A percentile compares a stretch with the other conserved stretches of the same genome.
phyloP scores from a whole-genome alignment of 768 basidiomycete species.

The Boletus vermiculosoides region DNA sequence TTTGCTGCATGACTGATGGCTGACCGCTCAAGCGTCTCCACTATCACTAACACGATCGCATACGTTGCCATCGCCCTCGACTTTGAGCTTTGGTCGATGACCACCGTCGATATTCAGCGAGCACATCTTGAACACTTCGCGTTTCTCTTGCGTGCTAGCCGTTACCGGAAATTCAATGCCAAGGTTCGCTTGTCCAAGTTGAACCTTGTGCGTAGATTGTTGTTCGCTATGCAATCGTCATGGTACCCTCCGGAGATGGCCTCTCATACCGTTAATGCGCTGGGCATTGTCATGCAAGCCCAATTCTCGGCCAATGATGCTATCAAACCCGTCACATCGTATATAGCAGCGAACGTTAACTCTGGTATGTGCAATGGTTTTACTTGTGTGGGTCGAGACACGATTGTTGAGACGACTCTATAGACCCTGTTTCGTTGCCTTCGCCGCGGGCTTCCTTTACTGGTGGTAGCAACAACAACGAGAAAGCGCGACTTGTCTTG shows the following conservation, averaged over 20 bases:
- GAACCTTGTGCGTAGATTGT: conserved; percentile 65
- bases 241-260: conserved; percentile 61
- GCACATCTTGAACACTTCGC: conserved; percentile 81
- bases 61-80: conserved; percentile 85
- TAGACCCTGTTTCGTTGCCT: conserved; percentile 6
- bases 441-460: conserved; percentile 16
- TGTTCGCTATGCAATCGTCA: conserved; percentile 80
- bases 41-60: conserved; percentile 76
- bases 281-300: conserved; percentile 59
- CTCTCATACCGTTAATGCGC: conserved; percentile 53
- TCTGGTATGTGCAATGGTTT: conserved; percentile 44
- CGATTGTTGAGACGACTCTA: background rate
- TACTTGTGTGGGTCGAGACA: background rate
- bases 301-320: conserved; percentile 70
- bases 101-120: conserved; percentile 68
- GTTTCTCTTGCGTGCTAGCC: conserved; percentile 68
- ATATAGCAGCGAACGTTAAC: conserved; percentile 77
- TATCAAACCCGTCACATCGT: conserved; percentile 85
- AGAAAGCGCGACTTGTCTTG: conserved; percentile 70
- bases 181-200: conserved; percentile 72
- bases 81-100: conserved; percentile 84
- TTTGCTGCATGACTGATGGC: background rate
- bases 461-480: conserved; percentile 31
- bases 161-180: conserved; percentile 74
- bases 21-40: conserved; percentile 61